These are phyloP conservation scores for Pulchroboletus neoregius DNA, from an alignment of 1,284 basidiomycete genomes.

Conservation along the genomic window DNA sequence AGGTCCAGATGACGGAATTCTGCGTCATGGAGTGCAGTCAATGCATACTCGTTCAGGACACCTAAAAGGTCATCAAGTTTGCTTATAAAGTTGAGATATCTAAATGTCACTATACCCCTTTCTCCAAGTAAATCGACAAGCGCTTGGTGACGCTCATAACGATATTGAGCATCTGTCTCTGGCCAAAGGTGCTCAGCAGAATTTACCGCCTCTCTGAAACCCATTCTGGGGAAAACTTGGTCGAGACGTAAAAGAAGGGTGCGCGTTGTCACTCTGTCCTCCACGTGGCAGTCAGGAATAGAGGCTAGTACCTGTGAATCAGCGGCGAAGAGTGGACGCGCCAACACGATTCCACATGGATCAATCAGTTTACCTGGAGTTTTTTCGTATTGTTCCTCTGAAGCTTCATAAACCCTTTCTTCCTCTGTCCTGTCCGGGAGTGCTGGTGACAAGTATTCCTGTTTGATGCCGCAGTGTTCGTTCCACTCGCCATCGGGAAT, in stretches of 20 bases:
- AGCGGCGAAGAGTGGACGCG: background rate
- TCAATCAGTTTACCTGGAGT: background rate
- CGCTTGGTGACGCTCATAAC: constrained; percentile 11
- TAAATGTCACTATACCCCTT: constrained; percentile 8
- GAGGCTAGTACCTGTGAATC: background rate
- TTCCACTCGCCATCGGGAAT: background rate
- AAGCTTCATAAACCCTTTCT: background rate
- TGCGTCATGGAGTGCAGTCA: constrained; percentile 39
- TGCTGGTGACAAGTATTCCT: background rate
- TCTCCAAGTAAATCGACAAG: constrained; percentile 13
- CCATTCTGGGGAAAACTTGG: constrained; percentile 1
- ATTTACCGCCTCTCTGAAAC: constrained; percentile 7
- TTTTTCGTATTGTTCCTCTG: background rate
- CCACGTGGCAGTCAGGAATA: background rate
- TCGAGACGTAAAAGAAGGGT: constrained; percentile 6
- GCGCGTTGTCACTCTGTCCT: background rate
- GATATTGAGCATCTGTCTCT: background rate
- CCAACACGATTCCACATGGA: background rate
- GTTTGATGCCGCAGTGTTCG: background rate
- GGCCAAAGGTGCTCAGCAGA: background rate
- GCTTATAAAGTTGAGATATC: background rate
- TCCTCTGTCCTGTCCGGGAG: background rate
- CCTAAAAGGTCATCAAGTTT: constrained; percentile 29
- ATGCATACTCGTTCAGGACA: constrained; percentile 38
- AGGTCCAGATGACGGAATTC: constrained; percentile 40